phyloP scores from a whole-genome alignment of 176 grass and related monocot genomes.

The Aegilops longissima region DNA sequence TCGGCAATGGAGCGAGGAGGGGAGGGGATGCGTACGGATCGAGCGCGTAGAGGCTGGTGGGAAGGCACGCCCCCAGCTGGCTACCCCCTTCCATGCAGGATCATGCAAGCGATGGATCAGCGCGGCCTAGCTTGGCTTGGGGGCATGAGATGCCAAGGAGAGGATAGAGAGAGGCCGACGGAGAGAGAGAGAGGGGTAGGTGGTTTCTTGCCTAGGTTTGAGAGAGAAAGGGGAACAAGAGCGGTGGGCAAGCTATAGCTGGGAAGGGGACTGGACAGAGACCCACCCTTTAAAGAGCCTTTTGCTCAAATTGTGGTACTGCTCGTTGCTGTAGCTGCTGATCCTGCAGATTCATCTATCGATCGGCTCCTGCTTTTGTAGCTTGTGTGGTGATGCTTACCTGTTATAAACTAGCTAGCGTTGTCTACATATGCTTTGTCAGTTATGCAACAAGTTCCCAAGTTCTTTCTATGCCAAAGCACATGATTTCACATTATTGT shows the following conservation, averaged over 20 bases:
- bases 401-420: background rate
- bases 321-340: constrained; percentile 39
- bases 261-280: constrained; percentile 32
- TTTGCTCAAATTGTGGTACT: constrained; percentile 59
- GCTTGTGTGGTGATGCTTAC: constrained; percentile 8
- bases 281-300: constrained; percentile 59
- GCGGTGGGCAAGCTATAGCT: constrained; percentile 33
- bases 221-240: constrained; percentile 4
- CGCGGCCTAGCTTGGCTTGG: background rate
- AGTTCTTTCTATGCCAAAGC: background rate
- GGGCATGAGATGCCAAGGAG: constrained; percentile 10
- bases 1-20: constrained; percentile 31
- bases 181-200: background rate
- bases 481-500: background rate
- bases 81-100: constrained; percentile 54
- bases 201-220: constrained; percentile 47
- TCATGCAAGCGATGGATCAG: constrained; percentile 13
- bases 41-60: constrained; percentile 48
- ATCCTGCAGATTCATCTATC: constrained; percentile 33
- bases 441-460: background rate
- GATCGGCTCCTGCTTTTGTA: constrained; percentile 15
- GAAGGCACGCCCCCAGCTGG: constrained; percentile 42
- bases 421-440: background rate
- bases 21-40: constrained; percentile 19
- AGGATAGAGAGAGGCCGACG: too few relatives aligned